Conservation (phyloP, 2,329 filamentous ascomycete species). For the Ascocoryne sarcoides region DNA sequence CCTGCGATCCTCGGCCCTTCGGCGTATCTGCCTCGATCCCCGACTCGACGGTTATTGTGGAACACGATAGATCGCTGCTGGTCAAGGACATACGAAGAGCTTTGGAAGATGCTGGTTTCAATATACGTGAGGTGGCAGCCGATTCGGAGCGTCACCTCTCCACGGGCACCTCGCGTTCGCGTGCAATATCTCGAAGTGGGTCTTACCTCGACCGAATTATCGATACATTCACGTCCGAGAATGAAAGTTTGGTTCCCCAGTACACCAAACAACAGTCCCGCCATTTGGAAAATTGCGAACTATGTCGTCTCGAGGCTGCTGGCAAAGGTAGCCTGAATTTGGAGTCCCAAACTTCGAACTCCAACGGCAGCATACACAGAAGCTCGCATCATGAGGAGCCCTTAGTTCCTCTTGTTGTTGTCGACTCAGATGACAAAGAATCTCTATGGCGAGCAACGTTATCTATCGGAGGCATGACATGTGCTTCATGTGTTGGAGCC, state of each 20-base stretch:
- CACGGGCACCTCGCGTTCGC: conserved; percentile 3
- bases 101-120: conserved; percentile 50
- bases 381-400: conserved; percentile 4
- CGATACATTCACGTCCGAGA: conserved; percentile 19
- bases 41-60: conserved; percentile 58
- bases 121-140: conserved; percentile 35
- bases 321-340: conserved; percentile 9
- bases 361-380: neutral
- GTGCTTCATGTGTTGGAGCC: conserved; percentile 42
- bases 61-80: conserved; percentile 39
- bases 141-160: conserved; percentile 4
- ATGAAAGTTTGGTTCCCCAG: neutral
- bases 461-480: conserved; percentile 48
- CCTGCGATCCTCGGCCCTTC: conserved; percentile 38
- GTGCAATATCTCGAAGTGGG: conserved; percentile 12
- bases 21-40: conserved; percentile 64
- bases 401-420: conserved; percentile 24
- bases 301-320: conserved; percentile 35
- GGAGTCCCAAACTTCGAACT: neutral
- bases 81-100: conserved; percentile 36
- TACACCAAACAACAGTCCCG: conserved; percentile 10
- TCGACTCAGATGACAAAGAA: conserved; percentile 29
- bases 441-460: conserved; percentile 41
- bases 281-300: conserved; percentile 41
- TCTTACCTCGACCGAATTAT: conserved; percentile 23